Evolutionary conservation across 129 eudicot genomes (phyloP).

Genomic region (Pseudognaphalium luteoalbum): DNA sequence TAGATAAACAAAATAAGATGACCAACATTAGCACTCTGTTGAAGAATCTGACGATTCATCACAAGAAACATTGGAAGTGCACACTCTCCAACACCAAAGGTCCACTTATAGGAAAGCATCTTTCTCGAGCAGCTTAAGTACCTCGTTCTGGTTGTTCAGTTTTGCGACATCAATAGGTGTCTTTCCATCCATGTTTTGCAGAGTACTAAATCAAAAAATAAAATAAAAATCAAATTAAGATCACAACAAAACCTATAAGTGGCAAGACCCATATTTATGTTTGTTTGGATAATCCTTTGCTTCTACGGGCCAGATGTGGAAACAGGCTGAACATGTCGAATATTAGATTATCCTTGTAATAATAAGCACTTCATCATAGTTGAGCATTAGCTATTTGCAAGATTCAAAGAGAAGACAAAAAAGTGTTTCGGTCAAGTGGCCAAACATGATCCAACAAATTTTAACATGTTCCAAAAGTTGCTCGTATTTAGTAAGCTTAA

Average conservation of each 20-base stretch:
- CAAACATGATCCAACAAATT: neutral
- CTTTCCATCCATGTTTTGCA: conserved; percentile 93
- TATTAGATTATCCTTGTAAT: neutral
- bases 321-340: no score
- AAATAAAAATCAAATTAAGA: neutral
- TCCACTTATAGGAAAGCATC: conserved; percentile 73
- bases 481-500: neutral
- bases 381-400: neutral
- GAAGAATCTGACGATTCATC: conserved; percentile 15
- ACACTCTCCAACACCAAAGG: conserved; percentile 19
- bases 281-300: neutral
- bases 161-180: conserved; percentile 92
- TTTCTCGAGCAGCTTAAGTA: conserved; percentile 79
- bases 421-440: neutral
- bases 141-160: conserved; percentile 79
- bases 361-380: no score
- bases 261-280: neutral
- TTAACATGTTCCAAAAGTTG: neutral
- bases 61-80: conserved; percentile 20
- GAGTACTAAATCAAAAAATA: conserved; percentile 45
- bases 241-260: neutral
- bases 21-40: conserved; percentile 7
- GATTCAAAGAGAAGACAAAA: neutral
- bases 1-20: conserved; percentile 17
- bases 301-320: no score